Base-by-base conservation (phyloP, 2,329 filamentous ascomycete genomes). In the Sarocladium brachiariae region DNA sequence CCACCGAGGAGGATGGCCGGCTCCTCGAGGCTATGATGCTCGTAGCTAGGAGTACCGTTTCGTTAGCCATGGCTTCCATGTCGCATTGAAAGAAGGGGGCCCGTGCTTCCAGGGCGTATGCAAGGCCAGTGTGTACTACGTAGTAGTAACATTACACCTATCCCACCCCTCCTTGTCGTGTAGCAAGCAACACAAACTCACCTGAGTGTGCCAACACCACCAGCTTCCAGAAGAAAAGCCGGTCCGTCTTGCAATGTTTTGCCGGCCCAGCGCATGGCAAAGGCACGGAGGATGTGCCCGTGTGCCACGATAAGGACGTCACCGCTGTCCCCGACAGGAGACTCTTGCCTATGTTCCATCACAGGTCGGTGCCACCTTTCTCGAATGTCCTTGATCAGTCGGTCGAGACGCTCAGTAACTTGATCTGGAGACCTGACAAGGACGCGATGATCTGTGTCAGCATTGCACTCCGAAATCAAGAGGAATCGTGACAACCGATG, bases 251-350 rank as follows among this genome's bases (percentile, higher is more conserved):
- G 78, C 52, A 96, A 72, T 11, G 80, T 74, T 70, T 86, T 86
- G 0, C 82, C 81, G 0, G 84, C 78, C 91, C 91, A 96, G 27
- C 90, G 77, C 74, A 92, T 88, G 6, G 91, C 90, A 65, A 96
- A 89, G 0, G 89, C 88, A 14, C 91, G 77, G 50, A 96, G 71
- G 51, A 96, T 92, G 69, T 96, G 91, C 0, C 91, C 91, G 63
- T 96, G 91, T 19, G 89, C 91, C 5, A 96, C 89, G 46, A 96
- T 75, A 21, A 79, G 9, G 62, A 72, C 54, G 63, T 71, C 69
- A 7, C 67, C 68, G 19, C 54, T 59, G 9, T 68, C 70, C 23
- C 70, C 59, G 53, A 67, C 68, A 25, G 43, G 68, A 9, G 35
- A 11, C 25, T 47, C 25, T 33, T 14, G 24, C 46, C 37, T 49